Base-by-base conservation (phyloP, 2,329 filamentous ascomycete species). In the Aspergillus fumigatiaffinis region DNA sequence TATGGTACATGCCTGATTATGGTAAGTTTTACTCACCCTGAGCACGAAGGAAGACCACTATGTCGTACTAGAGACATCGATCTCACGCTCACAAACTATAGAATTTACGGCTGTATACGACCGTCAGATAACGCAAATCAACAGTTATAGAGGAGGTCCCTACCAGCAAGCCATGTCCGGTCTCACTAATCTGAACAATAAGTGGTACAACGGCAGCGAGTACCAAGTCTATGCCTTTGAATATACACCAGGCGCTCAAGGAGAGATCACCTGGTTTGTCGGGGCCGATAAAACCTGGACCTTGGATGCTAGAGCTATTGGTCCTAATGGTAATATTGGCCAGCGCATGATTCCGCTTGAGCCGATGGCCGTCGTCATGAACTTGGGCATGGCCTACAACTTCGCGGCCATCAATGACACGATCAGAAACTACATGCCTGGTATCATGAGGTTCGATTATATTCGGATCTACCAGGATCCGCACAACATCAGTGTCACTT, bases 291-390 rank as follows among this genome's bases (percentile, higher is more conserved):
- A 84, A 55, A 87, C 84, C 1, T 90, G 85, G 84, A 87, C 84
- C 41, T 71, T 89, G 54, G 80, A 84, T 59, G 82, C 75, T 32
- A 76, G 82, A 42, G 78, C 87, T 1, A 74, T 88, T 17, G 83
- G 86, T 4, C 84, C 86, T 1, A 90, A 89, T 60, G 88, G 87
- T 56, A 90, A 90, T 66, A 75, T 90, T 56, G 87, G 85, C 6
- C 83, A 87, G 63, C 78, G 87, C 62, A 73, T 82, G 21, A 83
- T 90, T 52, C 86, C 87, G 0, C 76, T 85, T 62, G 87, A 90
- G 67, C 88, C 88, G 1, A 81, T 90, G 84, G 69, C 84, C 1
- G 73, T 90, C 20, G 78, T 90, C 63, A 79, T 85, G 75, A 90
- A 90, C 67, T 83, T 89, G 65, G 88, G 87, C 65, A 88, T 90